Evolutionary conservation across 2,329 filamentous ascomycete species (phyloP).

Genomic region (Xylariomycetidae sp.): DNA sequence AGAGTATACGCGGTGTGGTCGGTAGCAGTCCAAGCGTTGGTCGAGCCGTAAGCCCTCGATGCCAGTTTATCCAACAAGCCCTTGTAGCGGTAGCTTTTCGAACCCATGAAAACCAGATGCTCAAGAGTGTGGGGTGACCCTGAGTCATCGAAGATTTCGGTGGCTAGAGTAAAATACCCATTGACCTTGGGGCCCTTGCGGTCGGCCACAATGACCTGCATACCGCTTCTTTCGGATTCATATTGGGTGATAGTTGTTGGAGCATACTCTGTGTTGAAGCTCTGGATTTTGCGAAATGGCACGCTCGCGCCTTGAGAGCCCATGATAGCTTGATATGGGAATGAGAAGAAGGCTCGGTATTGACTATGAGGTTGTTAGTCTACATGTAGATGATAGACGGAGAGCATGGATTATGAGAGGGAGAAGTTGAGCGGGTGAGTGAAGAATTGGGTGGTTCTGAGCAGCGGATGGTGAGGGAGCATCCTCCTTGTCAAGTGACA

Average conservation of each 20-base stretch:
- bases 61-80: slow-evolving; percentile 92
- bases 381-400: too few species aligned
- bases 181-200: slow-evolving; percentile 91
- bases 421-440: too few species aligned
- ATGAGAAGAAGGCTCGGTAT: too few species aligned
- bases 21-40: slow-evolving; percentile 95
- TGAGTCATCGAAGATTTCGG: slow-evolving; percentile 96
- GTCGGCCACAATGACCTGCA: slow-evolving; percentile 90
- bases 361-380: too few species aligned
- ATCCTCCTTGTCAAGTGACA: too few species aligned
- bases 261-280: slow-evolving; percentile 86
- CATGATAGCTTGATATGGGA: slow-evolving; percentile 42
- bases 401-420: too few species aligned
- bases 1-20: slow-evolving; percentile 96
- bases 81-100: slow-evolving; percentile 89
- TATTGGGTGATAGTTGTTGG: slow-evolving; percentile 88
- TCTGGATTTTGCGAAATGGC: slow-evolving; percentile 79
- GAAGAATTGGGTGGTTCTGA: too few species aligned
- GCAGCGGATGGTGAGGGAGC: too few species aligned
- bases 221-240: slow-evolving; percentile 89
- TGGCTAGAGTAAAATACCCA: slow-evolving; percentile 92
- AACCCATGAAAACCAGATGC: slow-evolving; percentile 83
- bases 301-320: slow-evolving; percentile 42
- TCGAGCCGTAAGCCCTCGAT: slow-evolving; percentile 85
- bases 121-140: slow-evolving; percentile 86